Percentiles rank a stretch among this genome's conserved stretches.
Evolutionary conservation across 2,329 filamentous ascomycete species (phyloP).

Genomic region (Colletotrichum sp.): DNA sequence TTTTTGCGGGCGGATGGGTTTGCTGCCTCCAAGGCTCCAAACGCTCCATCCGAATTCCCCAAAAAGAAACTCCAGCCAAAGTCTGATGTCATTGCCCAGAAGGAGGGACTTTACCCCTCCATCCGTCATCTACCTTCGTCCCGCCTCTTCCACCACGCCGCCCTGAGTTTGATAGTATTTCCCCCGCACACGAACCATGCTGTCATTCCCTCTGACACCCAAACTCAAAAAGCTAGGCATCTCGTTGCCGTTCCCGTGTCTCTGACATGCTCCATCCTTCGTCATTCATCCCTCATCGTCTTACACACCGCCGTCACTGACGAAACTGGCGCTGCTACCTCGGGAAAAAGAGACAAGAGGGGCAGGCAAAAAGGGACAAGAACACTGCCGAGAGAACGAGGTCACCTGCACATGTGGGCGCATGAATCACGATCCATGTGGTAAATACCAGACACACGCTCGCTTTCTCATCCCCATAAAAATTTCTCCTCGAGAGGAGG

Average conservation of each 20-base stretch:
- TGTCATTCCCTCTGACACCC: not conserved
- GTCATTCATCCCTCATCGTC: not conserved
- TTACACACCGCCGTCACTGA: not conserved
- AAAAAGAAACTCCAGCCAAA: not conserved
- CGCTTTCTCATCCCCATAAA: not conserved
- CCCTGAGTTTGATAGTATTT: not conserved
- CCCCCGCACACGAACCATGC: not conserved
- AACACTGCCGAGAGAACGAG: not conserved
- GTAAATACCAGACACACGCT: not conserved
- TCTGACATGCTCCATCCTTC: not conserved
- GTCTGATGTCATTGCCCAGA: not conserved
- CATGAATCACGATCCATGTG: slow-evolving; percentile 9
- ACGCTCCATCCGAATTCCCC: not conserved
- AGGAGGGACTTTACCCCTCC: not conserved
- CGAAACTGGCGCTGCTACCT: not conserved
- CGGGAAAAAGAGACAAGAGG: not conserved
- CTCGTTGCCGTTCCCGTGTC: not conserved
- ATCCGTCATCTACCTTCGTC: not conserved
- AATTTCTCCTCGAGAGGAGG: not conserved
- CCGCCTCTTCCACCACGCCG: not conserved
- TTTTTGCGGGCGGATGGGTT: not conserved
- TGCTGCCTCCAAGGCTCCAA: not conserved
- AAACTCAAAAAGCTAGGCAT: not conserved
- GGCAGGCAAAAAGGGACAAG: not conserved
- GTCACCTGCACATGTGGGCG: not conserved